Base-by-base conservation (phyloP, 352 stramenopile species). In the Phytophthora rubi region DNA sequence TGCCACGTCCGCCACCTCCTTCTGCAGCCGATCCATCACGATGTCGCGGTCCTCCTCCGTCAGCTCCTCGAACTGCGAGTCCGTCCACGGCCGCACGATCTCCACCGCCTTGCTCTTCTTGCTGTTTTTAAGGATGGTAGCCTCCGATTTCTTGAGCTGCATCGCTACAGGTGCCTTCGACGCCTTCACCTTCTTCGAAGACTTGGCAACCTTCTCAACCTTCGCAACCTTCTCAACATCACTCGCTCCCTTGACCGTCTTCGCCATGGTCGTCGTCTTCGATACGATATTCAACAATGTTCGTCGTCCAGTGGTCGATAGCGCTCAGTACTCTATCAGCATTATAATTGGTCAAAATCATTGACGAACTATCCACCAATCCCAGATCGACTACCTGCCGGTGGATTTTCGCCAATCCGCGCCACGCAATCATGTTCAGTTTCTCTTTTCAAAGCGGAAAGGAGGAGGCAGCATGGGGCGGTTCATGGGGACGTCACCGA, bases 1-100 rank as follows among this genome's bases (percentile, higher is more conserved):
- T 1, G 62, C 26, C 5, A 75, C 53, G 37, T 67, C 52, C 15
- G 51, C 67, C 23, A 94, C 75, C 62, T 94, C 86, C 59, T 89
- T 92, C 53, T 81, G 59, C 56, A 94, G 70, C 15, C 85, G 82
- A 53, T 88, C 83, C n/a, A 94, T 65, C 56, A 94, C 85, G 45
- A 94, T 94, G 54, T 92, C 86, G 48, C 85, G 85, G 33, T 91
- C 83, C 51, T 94, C 86, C 61, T 90, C 90, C 6, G 74, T 6
- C 15, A 94, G 70, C 63, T 91, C 83, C 39, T 81, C 67, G 49
- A 84, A 90, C 69, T 93, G 86, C 56, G 79, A 59, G 4, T 70
- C 7, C 18, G 70, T 71, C 79, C 82, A 93, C 12, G 82, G 76
- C 1, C 84, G 76, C 39, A 68, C 62, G 21, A 80, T 68, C 12